These are phyloP conservation scores for Bjerkandera adusta DNA, from an alignment of 1,284 basidiomycete genomes.

Conservation along the genomic window DNA sequence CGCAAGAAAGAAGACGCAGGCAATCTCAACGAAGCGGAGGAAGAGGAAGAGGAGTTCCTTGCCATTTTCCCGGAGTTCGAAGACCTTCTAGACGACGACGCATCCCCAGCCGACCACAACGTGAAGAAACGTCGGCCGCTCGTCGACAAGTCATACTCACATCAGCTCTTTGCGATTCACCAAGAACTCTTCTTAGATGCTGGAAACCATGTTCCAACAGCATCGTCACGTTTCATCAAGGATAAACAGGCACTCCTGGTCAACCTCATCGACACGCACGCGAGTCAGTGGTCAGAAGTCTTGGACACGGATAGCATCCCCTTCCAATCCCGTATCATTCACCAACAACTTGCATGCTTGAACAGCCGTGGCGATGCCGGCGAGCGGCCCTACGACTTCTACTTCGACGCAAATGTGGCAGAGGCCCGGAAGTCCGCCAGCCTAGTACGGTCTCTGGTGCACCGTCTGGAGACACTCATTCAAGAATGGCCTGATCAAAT, in stretches of 20 bases:
- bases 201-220: neutral
- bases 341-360: conserved; percentile 33
- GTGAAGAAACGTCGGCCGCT: neutral
- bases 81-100: conserved; percentile 44
- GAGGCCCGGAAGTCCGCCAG: conserved; percentile 65
- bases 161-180: conserved; percentile 38
- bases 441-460: conserved; percentile 50
- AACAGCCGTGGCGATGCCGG: conserved; percentile 20
- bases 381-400: conserved; percentile 67
- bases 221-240: conserved; percentile 7
- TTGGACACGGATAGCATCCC: conserved; percentile 49
- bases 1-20: conserved; percentile 64
- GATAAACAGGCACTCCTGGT: conserved; percentile 11
- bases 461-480: conserved; percentile 58
- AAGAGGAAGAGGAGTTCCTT: conserved; percentile 81
- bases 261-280: conserved; percentile 31
- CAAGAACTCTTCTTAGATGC: conserved; percentile 29
- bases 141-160: conserved; percentile 14
- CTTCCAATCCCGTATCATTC: conserved; percentile 46
- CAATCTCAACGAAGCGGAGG: conserved; percentile 66
- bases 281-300: conserved; percentile 35
- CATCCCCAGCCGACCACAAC: conserved; percentile 10
- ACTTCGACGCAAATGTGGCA: conserved; percentile 68
- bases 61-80: conserved; percentile 85
- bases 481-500: conserved; percentile 96